Evolutionary conservation across 495 filamentous ascomycete genomes (phyloP).

Genomic region (Durotheca rogersii): DNA sequence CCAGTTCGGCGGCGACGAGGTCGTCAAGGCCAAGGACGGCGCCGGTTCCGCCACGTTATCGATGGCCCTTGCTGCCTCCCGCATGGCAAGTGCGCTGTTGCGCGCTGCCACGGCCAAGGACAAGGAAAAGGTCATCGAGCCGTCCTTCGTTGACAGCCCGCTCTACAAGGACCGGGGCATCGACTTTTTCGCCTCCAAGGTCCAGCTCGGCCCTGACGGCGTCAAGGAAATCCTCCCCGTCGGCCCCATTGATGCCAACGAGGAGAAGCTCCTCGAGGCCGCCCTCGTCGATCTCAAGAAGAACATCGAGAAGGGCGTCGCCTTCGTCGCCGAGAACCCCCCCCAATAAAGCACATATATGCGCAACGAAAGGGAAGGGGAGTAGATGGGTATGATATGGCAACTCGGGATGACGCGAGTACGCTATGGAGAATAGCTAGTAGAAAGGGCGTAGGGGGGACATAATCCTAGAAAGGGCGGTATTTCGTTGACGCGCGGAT

Average conservation of each 20-base stretch:
- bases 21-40: constrained; percentile 98
- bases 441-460: too few species aligned
- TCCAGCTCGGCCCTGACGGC: constrained; percentile 95
- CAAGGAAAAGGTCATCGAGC: constrained; percentile 92
- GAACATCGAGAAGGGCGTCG: constrained; percentile 60
- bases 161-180: constrained; percentile 96
- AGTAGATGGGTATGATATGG: too few species aligned
- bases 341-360: constrained; percentile 50
- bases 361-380: too few species aligned
- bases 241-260: constrained; percentile 76
- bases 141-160: constrained; percentile 93
- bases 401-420: too few species aligned
- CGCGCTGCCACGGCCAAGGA: constrained; percentile 89
- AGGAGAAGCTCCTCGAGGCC: constrained; percentile 86
- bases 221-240: constrained; percentile 88
- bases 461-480: too few species aligned
- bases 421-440: too few species aligned
- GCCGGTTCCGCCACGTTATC: constrained; percentile 97
- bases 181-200: constrained; percentile 90
- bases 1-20: constrained; percentile 99
- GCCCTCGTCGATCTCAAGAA: constrained; percentile 85
- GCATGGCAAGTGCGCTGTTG: constrained; percentile 93
- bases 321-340: constrained; percentile 55
- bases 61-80: constrained; percentile 98
- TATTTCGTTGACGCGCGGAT: too few species aligned